Evolutionary conservation across 2,329 filamentous ascomycete species (phyloP).

Genomic region (Hymenoscyphus fructigenus): DNA sequence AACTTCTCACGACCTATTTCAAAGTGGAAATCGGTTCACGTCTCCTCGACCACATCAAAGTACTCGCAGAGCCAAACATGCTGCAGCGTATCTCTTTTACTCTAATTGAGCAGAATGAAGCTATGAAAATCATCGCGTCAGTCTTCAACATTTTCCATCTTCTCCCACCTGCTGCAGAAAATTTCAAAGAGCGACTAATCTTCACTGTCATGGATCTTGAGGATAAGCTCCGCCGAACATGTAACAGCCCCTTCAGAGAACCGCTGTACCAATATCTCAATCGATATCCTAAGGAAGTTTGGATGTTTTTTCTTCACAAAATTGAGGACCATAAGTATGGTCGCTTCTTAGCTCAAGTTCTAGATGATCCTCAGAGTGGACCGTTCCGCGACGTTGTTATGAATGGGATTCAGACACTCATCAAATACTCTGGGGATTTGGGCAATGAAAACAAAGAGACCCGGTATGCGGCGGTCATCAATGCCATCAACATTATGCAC

Average conservation of each 20-base stretch:
- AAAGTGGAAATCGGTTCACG: slow-evolving; percentile 96
- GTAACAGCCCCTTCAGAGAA: slow-evolving; percentile 85
- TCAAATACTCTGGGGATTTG: slow-evolving; percentile 64
- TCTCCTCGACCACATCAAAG: slow-evolving; percentile 90
- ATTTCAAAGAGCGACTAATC: slow-evolving; percentile 87
- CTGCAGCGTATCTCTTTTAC: slow-evolving; percentile 92
- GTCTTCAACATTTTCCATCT: slow-evolving; percentile 97
- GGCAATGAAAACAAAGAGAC: slow-evolving; percentile 68
- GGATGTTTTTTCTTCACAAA: slow-evolving; percentile 74
- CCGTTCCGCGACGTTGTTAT: slow-evolving; percentile 73
- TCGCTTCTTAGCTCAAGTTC: slow-evolving; percentile 84
- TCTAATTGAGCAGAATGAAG: slow-evolving; percentile 85
- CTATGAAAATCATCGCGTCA: slow-evolving; percentile 92
- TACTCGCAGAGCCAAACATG: slow-evolving; percentile 76
- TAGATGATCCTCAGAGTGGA: slow-evolving; percentile 72
- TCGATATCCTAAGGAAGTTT: slow-evolving; percentile 85
- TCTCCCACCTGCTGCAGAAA: slow-evolving; percentile 84
- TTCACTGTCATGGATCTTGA: slow-evolving; percentile 90
- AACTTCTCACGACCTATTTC: slow-evolving; percentile 95
- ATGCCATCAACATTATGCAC: slow-evolving; percentile 81
- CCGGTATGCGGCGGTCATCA: slow-evolving; percentile 69
- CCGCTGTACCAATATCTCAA: slow-evolving; percentile 93
- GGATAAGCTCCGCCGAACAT: slow-evolving; percentile 77
- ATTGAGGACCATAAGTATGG: slow-evolving; percentile 86
- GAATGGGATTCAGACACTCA: slow-evolving; percentile 69